These are phyloP conservation scores for Carnegiea gigantea DNA, from an alignment of 179 eudicot species.

Conservation along the genomic window DNA sequence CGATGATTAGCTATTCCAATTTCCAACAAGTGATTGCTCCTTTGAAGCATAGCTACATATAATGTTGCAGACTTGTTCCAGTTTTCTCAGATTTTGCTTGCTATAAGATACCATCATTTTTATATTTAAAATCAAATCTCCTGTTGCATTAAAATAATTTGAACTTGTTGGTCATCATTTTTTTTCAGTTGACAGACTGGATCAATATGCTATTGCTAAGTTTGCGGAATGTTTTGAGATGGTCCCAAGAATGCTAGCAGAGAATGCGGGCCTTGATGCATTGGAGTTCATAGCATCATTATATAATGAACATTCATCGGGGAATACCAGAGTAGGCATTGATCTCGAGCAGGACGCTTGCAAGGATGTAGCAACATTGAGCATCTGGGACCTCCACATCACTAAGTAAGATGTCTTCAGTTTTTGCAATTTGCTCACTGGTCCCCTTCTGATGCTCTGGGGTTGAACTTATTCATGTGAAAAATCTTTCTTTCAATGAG, in stretches of 20 bases:
- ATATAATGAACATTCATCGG: conserved; percentile 82
- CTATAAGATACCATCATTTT: neutral
- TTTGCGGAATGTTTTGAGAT: conserved; percentile 96
- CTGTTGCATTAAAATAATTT: too few relatives aligned
- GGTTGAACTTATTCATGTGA: neutral
- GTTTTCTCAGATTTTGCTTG: neutral
- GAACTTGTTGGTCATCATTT: neutral
- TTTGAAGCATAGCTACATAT: too few relatives aligned
- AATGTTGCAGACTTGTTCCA: too few relatives aligned
- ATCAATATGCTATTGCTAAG: conserved; percentile 91
- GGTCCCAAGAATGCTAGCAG: conserved; percentile 84
- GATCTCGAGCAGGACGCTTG: conserved; percentile 79
- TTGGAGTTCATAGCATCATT: conserved; percentile 87
- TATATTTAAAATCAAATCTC: neutral
- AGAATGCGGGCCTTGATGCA: conserved; percentile 95
- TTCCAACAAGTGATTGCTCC: too few relatives aligned
- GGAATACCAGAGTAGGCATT: conserved; percentile 79
- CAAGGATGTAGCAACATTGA: conserved; percentile 63
- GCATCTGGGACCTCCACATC: conserved; percentile 80
- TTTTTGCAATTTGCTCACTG: neutral
- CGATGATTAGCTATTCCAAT: too few relatives aligned
- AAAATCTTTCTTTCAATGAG: neutral
- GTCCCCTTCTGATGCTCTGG: neutral
- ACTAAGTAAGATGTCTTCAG: conserved; percentile 62
- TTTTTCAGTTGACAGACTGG: conserved; percentile 46